phyloP scores from a whole-genome alignment of 148 eudicot genomes.

The Nyssa sinensis region DNA sequence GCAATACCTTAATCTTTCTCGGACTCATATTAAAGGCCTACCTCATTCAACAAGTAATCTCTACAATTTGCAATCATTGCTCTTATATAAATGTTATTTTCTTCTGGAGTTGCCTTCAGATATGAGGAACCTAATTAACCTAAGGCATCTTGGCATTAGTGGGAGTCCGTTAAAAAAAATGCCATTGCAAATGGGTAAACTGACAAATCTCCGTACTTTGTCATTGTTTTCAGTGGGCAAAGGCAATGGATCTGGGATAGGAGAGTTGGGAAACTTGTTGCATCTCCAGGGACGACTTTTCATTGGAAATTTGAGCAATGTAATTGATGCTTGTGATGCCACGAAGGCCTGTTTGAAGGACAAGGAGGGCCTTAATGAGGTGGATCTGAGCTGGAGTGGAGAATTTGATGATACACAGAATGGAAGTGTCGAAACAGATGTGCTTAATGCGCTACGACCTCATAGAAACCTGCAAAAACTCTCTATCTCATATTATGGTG shows the following conservation, averaged over 20 bases:
- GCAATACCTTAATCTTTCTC: slow-evolving; percentile 25
- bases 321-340: neutral
- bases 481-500: neutral
- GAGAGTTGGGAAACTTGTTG: neutral
- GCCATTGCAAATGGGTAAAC: slow-evolving; percentile 14
- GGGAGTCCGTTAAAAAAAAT: slow-evolving; percentile 15
- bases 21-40: neutral
- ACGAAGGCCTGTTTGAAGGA: neutral
- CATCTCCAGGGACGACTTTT: neutral
- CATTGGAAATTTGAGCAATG: neutral
- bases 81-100: slow-evolving; percentile 1
- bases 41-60: slow-evolving; percentile 16
- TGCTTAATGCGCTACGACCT: neutral
- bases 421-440: neutral
- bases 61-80: slow-evolving; percentile 23
- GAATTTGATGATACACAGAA: neutral
- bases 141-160: slow-evolving; percentile 16
- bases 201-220: slow-evolving; percentile 17
- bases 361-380: neutral
- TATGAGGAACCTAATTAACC: slow-evolving; percentile 7
- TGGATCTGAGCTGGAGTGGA: neutral
- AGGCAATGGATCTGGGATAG: neutral
- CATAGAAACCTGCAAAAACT: neutral
- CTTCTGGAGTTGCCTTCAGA: slow-evolving; percentile 17
- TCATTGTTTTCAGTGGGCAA: slow-evolving; percentile 13